Conservation (phyloP, 768 basidiomycete species). For the Psilocybe cubensis region DNA sequence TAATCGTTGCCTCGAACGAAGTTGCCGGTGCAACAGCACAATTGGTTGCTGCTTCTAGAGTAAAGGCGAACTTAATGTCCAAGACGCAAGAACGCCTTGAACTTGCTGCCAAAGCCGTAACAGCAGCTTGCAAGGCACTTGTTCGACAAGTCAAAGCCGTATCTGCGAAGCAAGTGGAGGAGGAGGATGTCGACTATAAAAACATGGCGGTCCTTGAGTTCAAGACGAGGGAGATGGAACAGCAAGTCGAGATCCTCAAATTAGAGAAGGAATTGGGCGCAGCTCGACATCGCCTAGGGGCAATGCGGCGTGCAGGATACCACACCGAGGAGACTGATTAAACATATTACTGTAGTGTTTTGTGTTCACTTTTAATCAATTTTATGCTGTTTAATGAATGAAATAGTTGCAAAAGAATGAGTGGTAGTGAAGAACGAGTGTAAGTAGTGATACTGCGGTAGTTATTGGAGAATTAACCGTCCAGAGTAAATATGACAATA, state of each 20-base stretch:
- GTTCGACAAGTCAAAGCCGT: conserved; percentile 97
- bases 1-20: conserved; percentile 99
- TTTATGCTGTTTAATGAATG: conserved; percentile 1
- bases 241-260: conserved; percentile 97
- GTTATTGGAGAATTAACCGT: conserved; percentile 13
- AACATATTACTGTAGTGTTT: conserved; percentile 17
- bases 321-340: conserved; percentile 85
- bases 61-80: conserved; percentile 98
- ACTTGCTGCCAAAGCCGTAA: conserved; percentile 95
- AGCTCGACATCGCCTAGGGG: conserved; percentile 78
- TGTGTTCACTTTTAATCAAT: conserved; percentile 19
- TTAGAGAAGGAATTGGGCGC: conserved; percentile 95
- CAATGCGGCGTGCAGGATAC: conserved; percentile 88
- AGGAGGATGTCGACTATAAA: conserved; percentile 87
- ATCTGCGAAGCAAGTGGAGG: conserved; percentile 78
- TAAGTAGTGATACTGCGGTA: conserved; percentile 8
- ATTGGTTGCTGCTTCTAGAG: conserved; percentile 96
- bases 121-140: conserved; percentile 95
- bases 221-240: conserved; percentile 98
- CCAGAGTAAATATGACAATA: conserved; percentile 22
- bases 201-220: conserved; percentile 94
- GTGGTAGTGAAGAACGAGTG: conserved; percentile 12
- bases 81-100: conserved; percentile 98
- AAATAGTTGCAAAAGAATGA: conserved; percentile 14
- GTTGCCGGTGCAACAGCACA: conserved; percentile 97